phyloP scores from a whole-genome alignment of 75 land plant genomes.

The Sequoiadendron giganteum region DNA sequence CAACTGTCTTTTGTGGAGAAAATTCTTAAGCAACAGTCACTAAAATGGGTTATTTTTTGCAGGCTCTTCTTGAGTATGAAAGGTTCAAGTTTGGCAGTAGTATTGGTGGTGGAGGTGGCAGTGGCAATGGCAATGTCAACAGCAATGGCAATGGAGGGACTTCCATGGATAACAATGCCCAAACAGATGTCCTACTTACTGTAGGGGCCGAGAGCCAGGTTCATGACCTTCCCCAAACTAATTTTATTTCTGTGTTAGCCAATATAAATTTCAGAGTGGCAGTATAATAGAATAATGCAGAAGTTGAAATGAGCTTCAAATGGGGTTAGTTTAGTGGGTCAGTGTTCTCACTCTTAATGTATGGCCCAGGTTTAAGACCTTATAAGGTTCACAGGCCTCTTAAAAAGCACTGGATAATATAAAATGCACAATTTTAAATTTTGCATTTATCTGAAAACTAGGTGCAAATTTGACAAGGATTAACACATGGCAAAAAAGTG shows the following conservation, averaged over 20 bases:
- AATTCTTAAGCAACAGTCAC: neutral
- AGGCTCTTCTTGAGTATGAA: conserved; percentile 95
- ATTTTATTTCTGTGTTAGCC: neutral
- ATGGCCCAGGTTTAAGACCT: neutral
- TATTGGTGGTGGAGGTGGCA: conserved; percentile 9
- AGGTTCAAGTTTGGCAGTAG: conserved; percentile 52
- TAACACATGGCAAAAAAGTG: neutral
- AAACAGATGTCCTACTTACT: conserved; percentile 10
- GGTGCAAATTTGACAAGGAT: neutral
- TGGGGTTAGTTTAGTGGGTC: neutral
- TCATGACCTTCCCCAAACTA: neutral
- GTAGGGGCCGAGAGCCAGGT: conserved; percentile 3
- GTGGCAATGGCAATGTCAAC: neutral
- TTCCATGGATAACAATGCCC: neutral
- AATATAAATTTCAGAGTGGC: neutral
- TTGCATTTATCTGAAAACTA: neutral
- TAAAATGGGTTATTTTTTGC: conserved; percentile 8
- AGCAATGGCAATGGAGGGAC: neutral
- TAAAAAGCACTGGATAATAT: neutral
- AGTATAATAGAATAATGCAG: neutral
- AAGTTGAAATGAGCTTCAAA: neutral
- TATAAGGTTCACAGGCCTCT: neutral
- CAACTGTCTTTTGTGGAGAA: neutral
- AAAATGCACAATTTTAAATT: neutral
- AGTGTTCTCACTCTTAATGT: neutral